These are phyloP conservation scores for Omphalea diandra DNA, from an alignment of 441 rosid species.

Conservation along the genomic window DNA sequence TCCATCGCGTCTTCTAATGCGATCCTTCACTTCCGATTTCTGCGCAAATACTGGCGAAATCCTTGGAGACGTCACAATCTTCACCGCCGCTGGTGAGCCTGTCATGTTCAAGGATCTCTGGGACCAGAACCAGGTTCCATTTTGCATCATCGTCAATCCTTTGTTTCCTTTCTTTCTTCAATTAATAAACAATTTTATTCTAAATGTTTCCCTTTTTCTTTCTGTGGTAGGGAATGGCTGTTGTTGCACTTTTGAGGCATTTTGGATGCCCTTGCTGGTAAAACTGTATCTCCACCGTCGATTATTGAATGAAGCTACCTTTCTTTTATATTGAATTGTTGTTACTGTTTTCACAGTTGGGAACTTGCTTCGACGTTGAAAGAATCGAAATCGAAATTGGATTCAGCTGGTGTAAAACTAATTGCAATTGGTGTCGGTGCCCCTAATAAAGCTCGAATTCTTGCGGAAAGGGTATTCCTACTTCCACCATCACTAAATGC, in stretches of 20 bases:
- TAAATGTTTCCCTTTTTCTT: background rate
- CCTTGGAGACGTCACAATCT: constrained; percentile 60
- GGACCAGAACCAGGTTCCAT: constrained; percentile 62
- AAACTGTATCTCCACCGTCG: background rate
- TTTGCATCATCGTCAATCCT: background rate
- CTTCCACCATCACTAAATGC: background rate
- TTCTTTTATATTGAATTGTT: background rate
- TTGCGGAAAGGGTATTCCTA: constrained; percentile 58
- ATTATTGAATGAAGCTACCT: background rate
- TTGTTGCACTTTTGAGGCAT: constrained; percentile 75
- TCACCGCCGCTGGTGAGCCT: constrained; percentile 57
- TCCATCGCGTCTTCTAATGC: constrained; percentile 19
- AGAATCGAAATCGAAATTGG: constrained; percentile 60
- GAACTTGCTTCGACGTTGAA: constrained; percentile 66
- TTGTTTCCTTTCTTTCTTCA: no score
- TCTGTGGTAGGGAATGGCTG: constrained; percentile 58
- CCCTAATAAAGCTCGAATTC: constrained; percentile 69
- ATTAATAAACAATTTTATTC: background rate
- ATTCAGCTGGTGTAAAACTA: constrained; percentile 72
- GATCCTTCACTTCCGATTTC: constrained; percentile 40
- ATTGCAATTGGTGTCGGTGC: constrained; percentile 82
- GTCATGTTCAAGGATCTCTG: constrained; percentile 65
- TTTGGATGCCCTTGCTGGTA: constrained; percentile 90
- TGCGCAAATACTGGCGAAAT: constrained; percentile 34
- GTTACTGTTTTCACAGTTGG: constrained; percentile 61